These are phyloP conservation scores for Pseudogymnoascus sp. DNA, from an alignment of 2,329 filamentous ascomycete genomes.

Conservation along the genomic window DNA sequence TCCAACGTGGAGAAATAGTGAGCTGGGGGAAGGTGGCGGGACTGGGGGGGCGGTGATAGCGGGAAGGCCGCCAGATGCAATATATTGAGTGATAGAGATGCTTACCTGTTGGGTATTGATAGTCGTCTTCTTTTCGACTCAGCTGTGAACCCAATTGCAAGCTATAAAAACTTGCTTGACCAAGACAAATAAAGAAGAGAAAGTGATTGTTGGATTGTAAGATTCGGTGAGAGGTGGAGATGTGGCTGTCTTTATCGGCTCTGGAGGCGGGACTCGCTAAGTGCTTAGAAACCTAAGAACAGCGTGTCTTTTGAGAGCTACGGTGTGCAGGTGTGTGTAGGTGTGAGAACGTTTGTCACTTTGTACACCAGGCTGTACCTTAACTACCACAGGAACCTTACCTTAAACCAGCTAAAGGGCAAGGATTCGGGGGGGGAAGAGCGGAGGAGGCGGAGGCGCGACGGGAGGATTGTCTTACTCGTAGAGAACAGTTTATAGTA, in stretches of 20 bases:
- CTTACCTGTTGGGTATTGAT: neutral
- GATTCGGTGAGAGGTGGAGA: neutral
- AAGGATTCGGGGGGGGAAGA: neutral
- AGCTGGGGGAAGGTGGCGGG: neutral
- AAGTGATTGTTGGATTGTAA: neutral
- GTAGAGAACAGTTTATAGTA: neutral
- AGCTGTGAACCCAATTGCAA: constrained; percentile 4
- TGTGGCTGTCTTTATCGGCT: constrained; percentile 1
- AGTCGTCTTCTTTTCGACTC: constrained; percentile 1
- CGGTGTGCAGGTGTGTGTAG: neutral
- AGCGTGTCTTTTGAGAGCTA: constrained; percentile 8
- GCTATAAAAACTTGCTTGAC: constrained; percentile 5
- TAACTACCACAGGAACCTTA: constrained; percentile 2
- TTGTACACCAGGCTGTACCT: neutral
- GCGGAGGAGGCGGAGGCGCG: neutral
- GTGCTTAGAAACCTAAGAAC: constrained; percentile 8
- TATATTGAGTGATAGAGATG: neutral
- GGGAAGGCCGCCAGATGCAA: neutral
- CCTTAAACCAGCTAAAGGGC: neutral
- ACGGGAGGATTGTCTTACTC: neutral
- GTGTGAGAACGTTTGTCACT: neutral
- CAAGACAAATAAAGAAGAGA: constrained; percentile 6
- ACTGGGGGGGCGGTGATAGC: neutral
- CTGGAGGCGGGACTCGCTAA: neutral
- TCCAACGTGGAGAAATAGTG: neutral